A percentile compares a stretch with the other conserved stretches of the same genome.
These are phyloP conservation scores for Penicillium silybi DNA, from an alignment of 495 filamentous ascomycete genomes.

Conservation along the genomic window DNA sequence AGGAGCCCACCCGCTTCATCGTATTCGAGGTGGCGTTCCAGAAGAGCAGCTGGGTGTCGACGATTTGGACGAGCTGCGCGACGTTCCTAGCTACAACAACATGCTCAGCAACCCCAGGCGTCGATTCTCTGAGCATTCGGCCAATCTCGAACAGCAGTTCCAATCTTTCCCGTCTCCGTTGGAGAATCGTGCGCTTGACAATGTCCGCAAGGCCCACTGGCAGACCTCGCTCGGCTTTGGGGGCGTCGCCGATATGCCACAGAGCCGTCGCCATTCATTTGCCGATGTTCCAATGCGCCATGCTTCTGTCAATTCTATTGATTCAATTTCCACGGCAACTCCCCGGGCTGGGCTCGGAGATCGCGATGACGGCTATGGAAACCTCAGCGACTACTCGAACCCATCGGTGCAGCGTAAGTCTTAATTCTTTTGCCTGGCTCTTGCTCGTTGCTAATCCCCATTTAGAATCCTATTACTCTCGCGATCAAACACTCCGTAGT, in stretches of 20 bases:
- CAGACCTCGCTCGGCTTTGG: slow-evolving; percentile 81
- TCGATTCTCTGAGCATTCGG: slow-evolving; percentile 62
- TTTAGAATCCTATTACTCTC: slow-evolving; percentile 49
- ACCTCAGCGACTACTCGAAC: slow-evolving; percentile 25
- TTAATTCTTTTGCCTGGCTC: not conserved
- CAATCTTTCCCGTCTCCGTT: slow-evolving; percentile 47
- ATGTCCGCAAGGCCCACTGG: slow-evolving; percentile 80
- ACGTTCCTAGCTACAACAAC: slow-evolving; percentile 47
- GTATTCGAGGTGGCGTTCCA: slow-evolving; percentile 58
- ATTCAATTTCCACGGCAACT: slow-evolving; percentile 36
- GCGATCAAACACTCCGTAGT: slow-evolving; percentile 40
- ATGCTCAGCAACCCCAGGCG: slow-evolving; percentile 46
- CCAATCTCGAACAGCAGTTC: slow-evolving; percentile 49
- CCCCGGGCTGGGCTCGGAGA: slow-evolving; percentile 32
- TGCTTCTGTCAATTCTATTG: slow-evolving; percentile 62
- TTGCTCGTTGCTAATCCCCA: slow-evolving; percentile 7
- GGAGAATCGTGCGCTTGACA: slow-evolving; percentile 73
- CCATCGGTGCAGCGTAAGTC: slow-evolving; percentile 15
- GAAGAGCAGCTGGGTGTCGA: slow-evolving; percentile 72
- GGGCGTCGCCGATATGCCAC: slow-evolving; percentile 63
- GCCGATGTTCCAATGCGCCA: slow-evolving; percentile 76
- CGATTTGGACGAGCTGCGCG: slow-evolving; percentile 62
- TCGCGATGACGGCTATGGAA: slow-evolving; percentile 38
- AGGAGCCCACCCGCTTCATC: slow-evolving; percentile 54
- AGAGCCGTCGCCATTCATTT: slow-evolving; percentile 95